Percentiles rank a stretch among this genome's conserved stretches.
Evolutionary conservation across 495 filamentous ascomycete species (phyloP).

Genomic region (Massariosphaeria phaeospora): DNA sequence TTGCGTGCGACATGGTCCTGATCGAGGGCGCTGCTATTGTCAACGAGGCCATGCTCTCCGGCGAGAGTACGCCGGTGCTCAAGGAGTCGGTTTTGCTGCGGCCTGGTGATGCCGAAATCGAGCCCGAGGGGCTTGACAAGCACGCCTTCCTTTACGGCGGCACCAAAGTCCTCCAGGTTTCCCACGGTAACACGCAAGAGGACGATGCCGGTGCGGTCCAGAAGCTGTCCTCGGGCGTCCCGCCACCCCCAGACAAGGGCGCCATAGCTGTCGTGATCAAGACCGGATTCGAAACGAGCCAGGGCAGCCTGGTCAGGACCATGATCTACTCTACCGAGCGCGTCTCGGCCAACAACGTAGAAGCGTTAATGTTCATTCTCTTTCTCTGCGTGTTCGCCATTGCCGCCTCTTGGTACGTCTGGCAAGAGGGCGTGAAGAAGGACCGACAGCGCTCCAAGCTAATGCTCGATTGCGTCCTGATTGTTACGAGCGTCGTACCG

Average conservation of each 20-base stretch:
- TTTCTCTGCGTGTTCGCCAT: conserved; percentile 95
- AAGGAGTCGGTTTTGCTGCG: conserved; percentile 95
- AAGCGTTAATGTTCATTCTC: conserved; percentile 91
- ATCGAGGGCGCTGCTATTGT: conserved; percentile 95
- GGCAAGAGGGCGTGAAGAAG: conserved; percentile 87
- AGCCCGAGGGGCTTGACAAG: conserved; percentile 90
- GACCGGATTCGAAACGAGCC: conserved; percentile 97
- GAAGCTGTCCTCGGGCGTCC: conserved; percentile 65
- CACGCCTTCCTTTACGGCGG: conserved; percentile 93
- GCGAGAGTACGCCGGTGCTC: conserved; percentile 91
- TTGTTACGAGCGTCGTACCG: conserved; percentile 94
- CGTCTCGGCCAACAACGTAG: conserved; percentile 93
- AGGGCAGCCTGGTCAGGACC: conserved; percentile 93
- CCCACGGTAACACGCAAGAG: conserved; percentile 67
- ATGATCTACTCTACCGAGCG: conserved; percentile 99
- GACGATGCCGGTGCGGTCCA: conserved; percentile 59
- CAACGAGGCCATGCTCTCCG: conserved; percentile 98
- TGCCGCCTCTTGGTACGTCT: conserved; percentile 99
- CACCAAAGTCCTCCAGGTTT: conserved; percentile 94
- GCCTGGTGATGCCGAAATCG: conserved; percentile 75
- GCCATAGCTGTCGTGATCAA: conserved; percentile 92
- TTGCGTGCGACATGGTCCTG: conserved; percentile 94
- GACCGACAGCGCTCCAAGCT: conserved; percentile 97
- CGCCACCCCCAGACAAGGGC: conserved; percentile 79
- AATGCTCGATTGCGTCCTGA: conserved; percentile 93